Conservation (phyloP, 73 alveolate species). For the Symbiodinium natans region DNA sequence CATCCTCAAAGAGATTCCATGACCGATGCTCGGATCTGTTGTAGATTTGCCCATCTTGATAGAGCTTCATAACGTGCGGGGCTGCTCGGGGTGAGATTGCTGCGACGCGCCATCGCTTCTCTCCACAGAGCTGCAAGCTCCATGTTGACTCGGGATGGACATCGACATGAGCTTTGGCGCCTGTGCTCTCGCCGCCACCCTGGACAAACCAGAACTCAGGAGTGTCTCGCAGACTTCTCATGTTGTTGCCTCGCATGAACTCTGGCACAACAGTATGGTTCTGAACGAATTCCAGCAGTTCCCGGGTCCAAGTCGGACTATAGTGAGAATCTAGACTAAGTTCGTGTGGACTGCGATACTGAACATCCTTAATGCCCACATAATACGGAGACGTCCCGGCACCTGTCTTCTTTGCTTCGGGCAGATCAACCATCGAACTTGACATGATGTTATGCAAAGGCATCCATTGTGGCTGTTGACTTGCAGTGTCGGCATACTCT, state of each 20-base stretch:
- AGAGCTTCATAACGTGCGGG: conserved; percentile 79
- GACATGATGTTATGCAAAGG: background rate
- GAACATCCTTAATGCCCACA: conserved; percentile 69
- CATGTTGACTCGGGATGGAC: conserved; percentile 73
- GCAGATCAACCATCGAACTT: background rate
- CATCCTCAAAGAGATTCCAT: conserved; percentile 72
- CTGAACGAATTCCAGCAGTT: conserved; percentile 27
- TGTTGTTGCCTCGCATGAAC: conserved; percentile 23
- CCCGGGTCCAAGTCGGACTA: conserved; percentile 62
- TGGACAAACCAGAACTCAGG: conserved; percentile 89
- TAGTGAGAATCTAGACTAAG: conserved; percentile 23
- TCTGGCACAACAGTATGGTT: conserved; percentile 11
- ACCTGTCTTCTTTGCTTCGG: background rate
- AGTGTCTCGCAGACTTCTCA: conserved; percentile 3
- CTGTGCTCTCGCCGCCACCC: conserved; percentile 16
- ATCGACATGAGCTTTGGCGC: conserved; percentile 88
- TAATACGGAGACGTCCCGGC: conserved; percentile 22
- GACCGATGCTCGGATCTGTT: conserved; percentile 19
- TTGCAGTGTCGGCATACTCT: conserved; percentile 27
- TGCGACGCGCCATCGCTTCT: conserved; percentile 76
- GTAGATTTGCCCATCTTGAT: conserved; percentile 85
- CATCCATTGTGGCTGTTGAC: conserved; percentile 62
- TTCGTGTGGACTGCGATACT: background rate
- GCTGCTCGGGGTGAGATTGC: conserved; percentile 43
- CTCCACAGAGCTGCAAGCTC: conserved; percentile 83